Evolutionary conservation across 2,329 filamentous ascomycete genomes (phyloP), one percentile per base, ranked within the genome.

Genomic region (Diaporthe humulicola): DNA sequence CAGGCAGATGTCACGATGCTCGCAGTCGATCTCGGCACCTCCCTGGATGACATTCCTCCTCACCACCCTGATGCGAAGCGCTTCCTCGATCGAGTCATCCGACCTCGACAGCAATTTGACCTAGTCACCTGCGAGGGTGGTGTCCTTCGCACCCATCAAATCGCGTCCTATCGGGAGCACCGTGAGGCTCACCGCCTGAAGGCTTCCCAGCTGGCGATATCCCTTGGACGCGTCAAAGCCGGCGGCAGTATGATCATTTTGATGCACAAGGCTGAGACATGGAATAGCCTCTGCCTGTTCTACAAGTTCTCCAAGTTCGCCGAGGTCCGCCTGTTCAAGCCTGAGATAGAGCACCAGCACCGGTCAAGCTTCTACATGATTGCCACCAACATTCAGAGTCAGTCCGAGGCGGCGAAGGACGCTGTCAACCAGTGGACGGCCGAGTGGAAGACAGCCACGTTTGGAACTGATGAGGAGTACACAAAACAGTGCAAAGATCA

Each of bases 361-460:
- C 81, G 85, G 9, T 87, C 86, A 0, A 90, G 88, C 0, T 91
- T 90, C 76, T 91, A 91, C 77, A 81, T 90, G 78, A 77, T 90
- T 14, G 88, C 88, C 3, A 84, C 79, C 1, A 78, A 85, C 4
- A 80, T 91, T 0, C 80, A 84, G 58, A 81, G 81, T 15, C 64
- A 80, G 12, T 75, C 77, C 19, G 61, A 78, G 0, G 79, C 82
- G 30, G 87, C 86, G 0, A 7, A 78, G 1, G 48, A 74, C 12
- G 84, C 86, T 0, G 76, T 90, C 4, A 61, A 77, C 3, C 69
- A 36, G 7, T 90, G 86, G 85, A 87, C 86, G 77, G 73, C 30
- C 67, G 56, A 56, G 19, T 90, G 85, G 85, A 81, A 76, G 45
- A 69, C 75, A 1, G 81, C 84, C 2, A 89, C 86, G 0, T 85